Evolutionary conservation across 2,329 filamentous ascomycete genomes (phyloP).

Genomic region (Blumeria hordei): DNA sequence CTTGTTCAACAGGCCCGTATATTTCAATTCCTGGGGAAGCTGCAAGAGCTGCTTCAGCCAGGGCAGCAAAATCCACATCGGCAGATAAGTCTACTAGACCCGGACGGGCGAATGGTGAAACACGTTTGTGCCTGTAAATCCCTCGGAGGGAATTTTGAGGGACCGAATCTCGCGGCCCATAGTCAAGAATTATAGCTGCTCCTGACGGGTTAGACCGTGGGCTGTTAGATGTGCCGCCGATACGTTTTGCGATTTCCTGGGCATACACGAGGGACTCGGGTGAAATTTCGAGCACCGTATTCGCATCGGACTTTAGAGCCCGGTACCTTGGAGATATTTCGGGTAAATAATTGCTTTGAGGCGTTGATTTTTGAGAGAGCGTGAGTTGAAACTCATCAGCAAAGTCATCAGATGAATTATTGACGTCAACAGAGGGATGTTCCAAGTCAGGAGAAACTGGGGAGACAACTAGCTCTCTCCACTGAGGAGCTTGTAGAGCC

Average conservation of each 20-base stretch:
- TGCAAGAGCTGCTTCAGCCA: conserved; percentile 58
- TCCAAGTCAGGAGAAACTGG: conserved; percentile 27
- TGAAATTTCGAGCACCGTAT: conserved; percentile 66
- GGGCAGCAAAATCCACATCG: conserved; percentile 75
- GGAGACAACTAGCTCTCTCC: conserved; percentile 63
- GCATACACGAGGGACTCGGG: conserved; percentile 67
- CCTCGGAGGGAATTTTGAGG: conserved; percentile 79
- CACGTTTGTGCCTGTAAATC: conserved; percentile 51
- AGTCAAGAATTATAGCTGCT: conserved; percentile 87
- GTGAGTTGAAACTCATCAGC: conserved; percentile 72
- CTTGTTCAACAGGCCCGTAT: conserved; percentile 77
- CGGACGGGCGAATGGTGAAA: conserved; percentile 57
- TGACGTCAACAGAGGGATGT: conserved; percentile 27
- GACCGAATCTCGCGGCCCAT: conserved; percentile 56
- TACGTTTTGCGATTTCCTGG: conserved; percentile 58
- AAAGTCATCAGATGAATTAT: conserved; percentile 23
- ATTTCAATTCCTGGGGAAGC: conserved; percentile 68
- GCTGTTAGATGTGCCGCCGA: conserved; percentile 39
- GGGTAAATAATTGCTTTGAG: conserved; percentile 66
- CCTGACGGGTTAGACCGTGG: conserved; percentile 44
- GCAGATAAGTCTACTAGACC: conserved; percentile 74
- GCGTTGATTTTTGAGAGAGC: conserved; percentile 48
- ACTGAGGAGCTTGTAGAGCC: conserved; percentile 26
- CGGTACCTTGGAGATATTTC: conserved; percentile 60
- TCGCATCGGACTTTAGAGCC: conserved; percentile 39